Conservation (phyloP, 768 basidiomycete species). For the Lentinula raphanica region DNA sequence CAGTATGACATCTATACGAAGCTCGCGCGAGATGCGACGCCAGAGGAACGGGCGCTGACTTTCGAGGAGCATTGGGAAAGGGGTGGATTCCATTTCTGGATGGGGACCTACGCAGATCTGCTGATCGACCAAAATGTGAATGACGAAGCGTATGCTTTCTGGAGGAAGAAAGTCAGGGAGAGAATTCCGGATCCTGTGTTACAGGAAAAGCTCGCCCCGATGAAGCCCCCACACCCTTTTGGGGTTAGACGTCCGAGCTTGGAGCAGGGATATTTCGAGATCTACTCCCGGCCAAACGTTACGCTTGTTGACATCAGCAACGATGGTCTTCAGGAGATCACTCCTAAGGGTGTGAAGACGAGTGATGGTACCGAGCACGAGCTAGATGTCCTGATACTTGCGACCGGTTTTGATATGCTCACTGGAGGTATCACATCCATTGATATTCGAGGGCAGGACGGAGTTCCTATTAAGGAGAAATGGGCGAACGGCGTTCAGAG, state of each 20-base stretch:
- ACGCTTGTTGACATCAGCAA: slow-evolving; percentile 3
- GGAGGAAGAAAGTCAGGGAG: slow-evolving; percentile 5
- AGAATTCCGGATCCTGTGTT: background rate
- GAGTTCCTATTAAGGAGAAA: background rate
- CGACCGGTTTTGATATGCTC: slow-evolving; percentile 5
- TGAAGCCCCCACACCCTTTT: slow-evolving; percentile 3
- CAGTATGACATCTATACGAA: background rate
- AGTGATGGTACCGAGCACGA: slow-evolving; percentile 2
- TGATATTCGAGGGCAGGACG: slow-evolving; percentile 5
- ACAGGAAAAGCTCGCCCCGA: slow-evolving; percentile 7
- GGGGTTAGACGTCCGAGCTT: slow-evolving; percentile 1
- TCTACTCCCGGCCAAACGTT: slow-evolving; percentile 6
- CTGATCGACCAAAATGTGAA: background rate
- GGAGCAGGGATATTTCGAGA: slow-evolving; percentile 5
- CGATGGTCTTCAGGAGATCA: background rate
- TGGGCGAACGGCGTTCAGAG: slow-evolving; percentile 8
- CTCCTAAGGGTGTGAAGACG: background rate
- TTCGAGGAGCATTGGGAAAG: slow-evolving; percentile 11
- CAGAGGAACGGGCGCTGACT: slow-evolving; percentile 9
- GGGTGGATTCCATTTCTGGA: slow-evolving; percentile 10
- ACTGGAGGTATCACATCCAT: slow-evolving; percentile 6
- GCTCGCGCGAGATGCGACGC: background rate
- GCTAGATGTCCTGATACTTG: slow-evolving; percentile 5
- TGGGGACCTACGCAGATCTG: slow-evolving; percentile 6
- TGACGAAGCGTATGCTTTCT: slow-evolving; percentile 6